Percentiles rank a stretch among this genome's conserved stretches.
phyloP scores from a whole-genome alignment of 2,329 filamentous ascomycete species.

The Calonectria pauciramosa region DNA sequence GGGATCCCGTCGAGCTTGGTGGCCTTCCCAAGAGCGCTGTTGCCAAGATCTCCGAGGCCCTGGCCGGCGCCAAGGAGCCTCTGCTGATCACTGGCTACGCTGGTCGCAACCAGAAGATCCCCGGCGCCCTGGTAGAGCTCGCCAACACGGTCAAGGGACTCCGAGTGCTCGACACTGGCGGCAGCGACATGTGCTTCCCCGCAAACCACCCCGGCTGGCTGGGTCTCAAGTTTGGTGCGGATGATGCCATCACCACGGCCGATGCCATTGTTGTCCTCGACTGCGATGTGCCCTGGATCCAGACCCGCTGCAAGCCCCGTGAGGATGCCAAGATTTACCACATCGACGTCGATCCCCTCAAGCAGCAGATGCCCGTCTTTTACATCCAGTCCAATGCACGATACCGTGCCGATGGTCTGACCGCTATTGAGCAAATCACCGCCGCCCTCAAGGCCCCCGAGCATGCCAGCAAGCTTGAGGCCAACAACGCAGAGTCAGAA shows the following conservation, averaged over 20 bases:
- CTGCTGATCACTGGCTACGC: slow-evolving; percentile 79
- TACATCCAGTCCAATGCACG: slow-evolving; percentile 77
- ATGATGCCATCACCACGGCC: slow-evolving; percentile 80
- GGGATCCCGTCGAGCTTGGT: slow-evolving; percentile 78
- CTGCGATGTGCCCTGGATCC: slow-evolving; percentile 94
- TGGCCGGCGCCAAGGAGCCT: slow-evolving; percentile 75
- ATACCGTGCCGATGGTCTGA: slow-evolving; percentile 76
- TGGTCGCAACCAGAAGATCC: slow-evolving; percentile 76
- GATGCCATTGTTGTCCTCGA: slow-evolving; percentile 90
- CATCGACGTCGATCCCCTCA: slow-evolving; percentile 75
- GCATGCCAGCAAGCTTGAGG: slow-evolving; percentile 55
- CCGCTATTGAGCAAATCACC: slow-evolving; percentile 78
- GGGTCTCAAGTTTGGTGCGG: slow-evolving; percentile 80
- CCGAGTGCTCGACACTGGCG: slow-evolving; percentile 81
- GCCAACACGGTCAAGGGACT: slow-evolving; percentile 78
- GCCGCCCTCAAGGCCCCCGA: slow-evolving; percentile 67
- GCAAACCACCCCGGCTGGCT: slow-evolving; percentile 77
- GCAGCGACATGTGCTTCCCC: slow-evolving; percentile 86
- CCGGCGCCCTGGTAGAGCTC: slow-evolving; percentile 73
- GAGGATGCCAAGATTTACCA: slow-evolving; percentile 71
- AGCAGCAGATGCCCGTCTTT: slow-evolving; percentile 80
- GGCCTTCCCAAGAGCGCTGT: slow-evolving; percentile 68
- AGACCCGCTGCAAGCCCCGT: slow-evolving; percentile 75
- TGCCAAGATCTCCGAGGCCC: slow-evolving; percentile 70
- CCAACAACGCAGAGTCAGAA: slow-evolving; percentile 37